phyloP scores from a whole-genome alignment of 345 rosid genomes.

The Xanthoceras sorbifolium region DNA sequence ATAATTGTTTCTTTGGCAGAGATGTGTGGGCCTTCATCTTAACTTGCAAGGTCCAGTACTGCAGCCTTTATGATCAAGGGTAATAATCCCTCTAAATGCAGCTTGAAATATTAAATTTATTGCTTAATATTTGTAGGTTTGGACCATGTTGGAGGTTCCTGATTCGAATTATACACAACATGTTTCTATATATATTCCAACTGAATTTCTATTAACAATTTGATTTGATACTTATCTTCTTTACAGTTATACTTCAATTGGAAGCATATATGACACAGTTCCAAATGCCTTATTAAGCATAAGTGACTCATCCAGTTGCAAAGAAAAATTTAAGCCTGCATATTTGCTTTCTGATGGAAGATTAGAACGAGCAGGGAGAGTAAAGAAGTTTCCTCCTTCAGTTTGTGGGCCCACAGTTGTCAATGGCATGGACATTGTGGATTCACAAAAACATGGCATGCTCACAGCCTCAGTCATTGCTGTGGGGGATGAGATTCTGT shows the following conservation, averaged over 20 bases:
- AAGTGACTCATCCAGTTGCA: constrained; percentile 40
- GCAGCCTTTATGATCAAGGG: constrained; percentile 98
- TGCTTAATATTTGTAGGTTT: constrained; percentile 16
- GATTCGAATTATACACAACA: constrained; percentile 1
- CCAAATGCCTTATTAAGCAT: constrained; percentile 75
- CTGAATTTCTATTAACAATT: constrained; percentile 4
- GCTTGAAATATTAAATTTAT: constrained; percentile 19
- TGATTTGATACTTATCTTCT: constrained; percentile 13
- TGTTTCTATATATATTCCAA: not conserved
- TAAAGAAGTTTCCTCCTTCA: constrained; percentile 48
- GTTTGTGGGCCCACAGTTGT: constrained; percentile 26
- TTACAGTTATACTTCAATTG: constrained; percentile 91
- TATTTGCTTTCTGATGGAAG: constrained; percentile 97
- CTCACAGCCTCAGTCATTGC: constrained; percentile 68
- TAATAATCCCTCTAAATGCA: constrained; percentile 37
- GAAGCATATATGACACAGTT: constrained; percentile 89
- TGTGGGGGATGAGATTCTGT: constrained; percentile 99
- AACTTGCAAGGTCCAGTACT: constrained; percentile 91
- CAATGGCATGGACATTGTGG: constrained; percentile 40
- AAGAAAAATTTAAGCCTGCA: constrained; percentile 86
- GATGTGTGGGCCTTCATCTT: constrained; percentile 97
- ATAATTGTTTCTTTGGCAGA: constrained; percentile 47
- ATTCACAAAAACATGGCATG: constrained; percentile 45
- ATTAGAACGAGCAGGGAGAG: constrained; percentile 97
- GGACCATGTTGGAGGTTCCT: not conserved